Conservation (phyloP, 129 eudicot genomes). For the Lonicera japonica region DNA sequence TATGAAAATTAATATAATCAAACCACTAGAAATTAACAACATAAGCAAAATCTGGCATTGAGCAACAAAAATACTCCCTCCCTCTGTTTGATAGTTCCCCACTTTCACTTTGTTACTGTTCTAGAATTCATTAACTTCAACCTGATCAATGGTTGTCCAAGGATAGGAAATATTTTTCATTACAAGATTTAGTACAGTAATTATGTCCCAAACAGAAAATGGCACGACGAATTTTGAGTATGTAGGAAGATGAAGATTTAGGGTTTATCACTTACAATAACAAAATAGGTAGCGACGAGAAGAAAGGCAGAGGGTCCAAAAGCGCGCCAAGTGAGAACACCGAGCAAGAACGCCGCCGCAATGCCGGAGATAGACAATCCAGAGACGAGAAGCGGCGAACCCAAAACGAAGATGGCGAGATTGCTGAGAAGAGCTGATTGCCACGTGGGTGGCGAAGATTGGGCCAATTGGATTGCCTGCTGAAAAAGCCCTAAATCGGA, state of each 20-base stretch:
- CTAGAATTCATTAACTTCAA: no score
- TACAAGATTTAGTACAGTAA: no score
- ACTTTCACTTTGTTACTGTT: no score
- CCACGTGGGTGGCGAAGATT: conserved; percentile 75
- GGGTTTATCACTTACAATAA: conserved; percentile 47
- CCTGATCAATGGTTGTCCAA: no score
- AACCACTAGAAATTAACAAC: no score
- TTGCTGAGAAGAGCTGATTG: conserved; percentile 69
- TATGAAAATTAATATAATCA: no score
- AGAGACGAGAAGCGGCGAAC: conserved; percentile 67
- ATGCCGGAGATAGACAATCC: conserved; percentile 76
- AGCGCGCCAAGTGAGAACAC: conserved; percentile 89
- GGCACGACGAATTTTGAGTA: no score
- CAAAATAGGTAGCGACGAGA: conserved; percentile 80
- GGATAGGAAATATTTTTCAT: no score
- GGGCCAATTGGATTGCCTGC: conserved; percentile 45
- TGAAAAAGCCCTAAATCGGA: conserved; percentile 32
- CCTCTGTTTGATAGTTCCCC: no score
- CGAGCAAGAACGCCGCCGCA: conserved; percentile 88
- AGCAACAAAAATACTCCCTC: no score
- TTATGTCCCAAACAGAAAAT: no score
- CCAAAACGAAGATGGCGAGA: conserved; percentile 49
- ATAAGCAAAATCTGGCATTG: no score
- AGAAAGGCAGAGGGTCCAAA: conserved; percentile 80
- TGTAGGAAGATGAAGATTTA: neutral